Evolutionary conservation across 495 filamentous ascomycete species (phyloP), one percentile per base, ranked within the genome.

Genomic region (Hypoxylon subgilvum): DNA sequence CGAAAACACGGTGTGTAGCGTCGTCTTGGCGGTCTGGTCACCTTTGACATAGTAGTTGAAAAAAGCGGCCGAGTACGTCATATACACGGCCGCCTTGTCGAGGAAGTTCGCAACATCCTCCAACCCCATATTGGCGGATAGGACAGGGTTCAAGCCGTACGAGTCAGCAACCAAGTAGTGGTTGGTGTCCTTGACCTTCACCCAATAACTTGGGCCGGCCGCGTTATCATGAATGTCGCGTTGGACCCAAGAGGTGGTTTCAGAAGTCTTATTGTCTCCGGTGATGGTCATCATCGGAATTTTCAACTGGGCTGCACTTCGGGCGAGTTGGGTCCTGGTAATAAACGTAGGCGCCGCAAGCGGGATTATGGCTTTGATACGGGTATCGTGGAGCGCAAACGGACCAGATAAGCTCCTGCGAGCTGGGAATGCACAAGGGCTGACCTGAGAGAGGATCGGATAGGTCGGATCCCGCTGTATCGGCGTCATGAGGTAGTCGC

Each of bases 261-360:
- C 39, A n/a, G 39, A 41, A 10, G 39, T 41, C 19, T 21, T 23
- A 18, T 41, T 41, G 39, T 41, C 39, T 22, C 39, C 39, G 5
- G 39, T 41, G 19, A 41, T 41, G 2, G 39, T 41, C 39, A 41
- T 41, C 9, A 41, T 41, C 10, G 39, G 39, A n/a, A 41, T 41
- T 10, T n/a, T 41, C 4, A 41, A 6, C 19, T 41, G 39, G 18
- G 18, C 19, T 13, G 39, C 39, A 12, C 39, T 41, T 10, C 39
- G 39, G 39, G 39, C 19, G 12, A 41, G 39, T n/a, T 41, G 39
- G 39, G 19, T 12, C 21, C 21, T 41, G 39, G 19, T 23, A 4
- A 41, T 6, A 12, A 41, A 41, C 7, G 39, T 41, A 12, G 39
- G 39, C 9, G 39, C 39, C 39, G 39, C 39, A 41, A 41, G 39